Base-by-base conservation (phyloP, 208 protist species). In the Leishmania tarentolae region DNA sequence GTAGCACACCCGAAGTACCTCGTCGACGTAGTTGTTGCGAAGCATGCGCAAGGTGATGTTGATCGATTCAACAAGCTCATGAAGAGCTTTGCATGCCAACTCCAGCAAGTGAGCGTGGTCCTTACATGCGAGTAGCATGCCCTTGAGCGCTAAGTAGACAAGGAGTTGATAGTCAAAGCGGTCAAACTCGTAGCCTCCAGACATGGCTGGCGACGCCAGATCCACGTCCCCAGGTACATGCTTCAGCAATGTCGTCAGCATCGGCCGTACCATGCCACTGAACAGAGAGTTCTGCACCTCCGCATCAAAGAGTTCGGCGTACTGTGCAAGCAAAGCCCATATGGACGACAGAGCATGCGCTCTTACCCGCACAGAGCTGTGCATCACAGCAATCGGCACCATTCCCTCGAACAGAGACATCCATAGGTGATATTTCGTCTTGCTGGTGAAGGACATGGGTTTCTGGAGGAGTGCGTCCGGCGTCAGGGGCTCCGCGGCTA, bases 401-500 rank as follows among this genome's bases (percentile, higher is more conserved):
- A 97, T 81, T 17, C 92, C 92, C 76, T 97, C 92, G 61, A 97
- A 92, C 52, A 97, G 81, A 5, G 92, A 90, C 85, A 93, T 90
- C 92, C 93, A 97, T 78, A 97, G 78, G 83, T 94, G 89, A 75
- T 95, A 95, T 46, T 83, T 79, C 31, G 88, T 95, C 86, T 94
- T 93, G 47, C 66, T 77, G n/a, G 75, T 82, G 70, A 88, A 87
- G 71, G 59, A 79, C 31, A 47, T 80, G 21, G 93, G 91, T 73
- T 93, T 93, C 72, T 88, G 83, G 53, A 96, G 85, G n/a, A 72
- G 87, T 4, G 78, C 65, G 4, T 79, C 69, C n/a, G 68, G 65
- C 31, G 85, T 90, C 47, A 96, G 83, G 21, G 90, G 87, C 76
- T 88, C 86, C 9, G 81, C 66, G 19, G 91, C 83, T 31, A 92